These are phyloP conservation scores for Peronospora belbahrii DNA, from an alignment of 352 stramenopile genomes.

Conservation along the genomic window DNA sequence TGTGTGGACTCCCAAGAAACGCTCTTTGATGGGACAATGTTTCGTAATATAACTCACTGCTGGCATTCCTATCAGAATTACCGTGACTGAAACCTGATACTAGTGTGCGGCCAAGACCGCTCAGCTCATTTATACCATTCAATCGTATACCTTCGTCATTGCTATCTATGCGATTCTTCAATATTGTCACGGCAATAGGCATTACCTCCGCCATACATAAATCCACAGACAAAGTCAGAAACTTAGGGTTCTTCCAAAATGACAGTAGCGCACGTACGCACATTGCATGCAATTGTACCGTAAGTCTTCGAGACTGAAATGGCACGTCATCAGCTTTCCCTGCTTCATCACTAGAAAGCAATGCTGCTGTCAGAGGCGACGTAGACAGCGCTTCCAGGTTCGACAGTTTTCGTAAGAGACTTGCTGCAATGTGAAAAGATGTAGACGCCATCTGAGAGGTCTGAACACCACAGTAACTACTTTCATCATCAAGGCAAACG, in stretches of 20 bases:
- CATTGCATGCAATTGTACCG: slow-evolving; percentile 52
- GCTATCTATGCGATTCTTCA: slow-evolving; percentile 69
- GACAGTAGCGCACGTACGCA: slow-evolving; percentile 47
- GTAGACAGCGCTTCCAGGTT: slow-evolving; percentile 60
- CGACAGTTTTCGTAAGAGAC: slow-evolving; percentile 49
- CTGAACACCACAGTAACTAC: slow-evolving; percentile 1
- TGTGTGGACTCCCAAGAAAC: slow-evolving; percentile 37
- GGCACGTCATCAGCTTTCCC: slow-evolving; percentile 15
- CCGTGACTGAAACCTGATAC: slow-evolving; percentile 29
- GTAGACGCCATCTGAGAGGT: slow-evolving; percentile 53
- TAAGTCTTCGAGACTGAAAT: slow-evolving; percentile 50
- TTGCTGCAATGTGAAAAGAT: slow-evolving; percentile 60
- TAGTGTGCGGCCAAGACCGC: slow-evolving; percentile 20
- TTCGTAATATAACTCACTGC: slow-evolving; percentile 33
- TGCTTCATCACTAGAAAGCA: slow-evolving; percentile 47
- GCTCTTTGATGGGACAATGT: slow-evolving; percentile 35
- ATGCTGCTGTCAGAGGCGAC: slow-evolving; percentile 54
- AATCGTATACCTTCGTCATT: slow-evolving; percentile 18
- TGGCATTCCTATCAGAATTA: slow-evolving; percentile 26
- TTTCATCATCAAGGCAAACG: slow-evolving; percentile 21
- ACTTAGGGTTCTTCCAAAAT: slow-evolving; percentile 53
- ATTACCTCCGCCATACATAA: slow-evolving; percentile 56
- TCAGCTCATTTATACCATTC: slow-evolving; percentile 28
- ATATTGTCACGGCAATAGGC: slow-evolving; percentile 56
- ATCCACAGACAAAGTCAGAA: slow-evolving; percentile 35